Conservation (phyloP, 1,139 yeast species). For the Saccharomyces hybrid region DNA sequence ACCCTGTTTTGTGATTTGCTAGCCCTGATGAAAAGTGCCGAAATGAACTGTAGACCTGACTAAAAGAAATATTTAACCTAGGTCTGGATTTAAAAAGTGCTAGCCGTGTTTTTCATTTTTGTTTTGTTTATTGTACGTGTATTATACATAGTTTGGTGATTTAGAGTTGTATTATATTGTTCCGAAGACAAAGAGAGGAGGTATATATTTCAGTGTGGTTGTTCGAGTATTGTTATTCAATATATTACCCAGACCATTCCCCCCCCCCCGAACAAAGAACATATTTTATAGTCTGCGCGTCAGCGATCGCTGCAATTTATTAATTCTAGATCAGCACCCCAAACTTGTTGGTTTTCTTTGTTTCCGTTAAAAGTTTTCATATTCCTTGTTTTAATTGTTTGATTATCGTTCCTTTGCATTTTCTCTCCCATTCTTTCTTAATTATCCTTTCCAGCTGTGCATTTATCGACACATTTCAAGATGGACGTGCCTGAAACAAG, state of each 20-base stretch:
- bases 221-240: background rate
- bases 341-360: background rate
- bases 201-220: background rate
- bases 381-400: background rate
- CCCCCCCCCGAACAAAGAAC: too few relatives aligned
- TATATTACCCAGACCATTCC: background rate
- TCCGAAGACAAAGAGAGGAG: background rate
- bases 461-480: background rate
- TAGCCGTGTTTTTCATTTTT: background rate
- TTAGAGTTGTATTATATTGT: background rate
- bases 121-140: background rate
- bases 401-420: background rate
- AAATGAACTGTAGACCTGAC: too few relatives aligned
- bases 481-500: conserved; percentile 27
- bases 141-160: background rate
- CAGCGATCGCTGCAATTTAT: background rate
- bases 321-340: background rate
- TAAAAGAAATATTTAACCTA: too few relatives aligned
- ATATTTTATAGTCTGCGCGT: background rate
- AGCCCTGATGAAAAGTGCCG: too few relatives aligned
- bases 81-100: too few relatives aligned
- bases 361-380: background rate
- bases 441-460: background rate
- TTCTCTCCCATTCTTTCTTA: background rate
- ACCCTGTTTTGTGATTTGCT: too few relatives aligned